Evolutionary conservation across 2,329 filamentous ascomycete genomes (phyloP), one percentile per base, ranked within the genome.

Genomic region (Lojkania enalia): DNA sequence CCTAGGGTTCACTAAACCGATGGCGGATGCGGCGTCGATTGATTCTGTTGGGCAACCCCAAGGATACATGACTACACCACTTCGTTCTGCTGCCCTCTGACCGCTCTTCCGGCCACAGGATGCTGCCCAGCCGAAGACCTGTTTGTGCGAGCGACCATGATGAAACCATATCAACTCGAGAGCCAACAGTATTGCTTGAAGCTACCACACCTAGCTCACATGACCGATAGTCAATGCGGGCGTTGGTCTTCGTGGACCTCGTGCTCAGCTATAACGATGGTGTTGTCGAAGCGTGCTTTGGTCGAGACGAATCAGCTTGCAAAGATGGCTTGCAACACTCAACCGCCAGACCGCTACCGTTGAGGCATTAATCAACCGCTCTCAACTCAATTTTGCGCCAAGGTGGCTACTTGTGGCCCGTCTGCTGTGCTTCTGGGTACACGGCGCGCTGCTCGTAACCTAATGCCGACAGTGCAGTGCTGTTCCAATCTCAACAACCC

Each of bases 151-250:
- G 42, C 46, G 42, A 33, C 46, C 32, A 38, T 51, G 46, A 60
- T 60, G 51, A 48, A 45, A 58, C 59, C 53, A 45, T 60, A 48
- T 60, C 49, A 54, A 54, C 38, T 46, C 39, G 51, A 47, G 49
- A 59, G 46, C 64, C 63, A 66, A 69, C 62, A 44, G 46, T 30
- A 16, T 51, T 42, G 29, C 60, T 54, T 37, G 52, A 44, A 36
- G 39, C 56, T 54, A 40, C 57, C 57, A 60, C 55, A 60, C 59
- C 36, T 44, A 42, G 32, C 54, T 61, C 66, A 66, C 64, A 64
- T 69, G 66, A 69, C 63, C 54, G 55, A 39, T 48, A 40, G 29
- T 35, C 53, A 38, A 59, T 67, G 63, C 64, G 62, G 60, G 50
- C 55, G 21, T 44, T 46, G 48, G 49, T 48, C 39, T 46, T 56